phyloP scores from a whole-genome alignment of 2,329 filamentous ascomycete genomes.

The Septoria linicola region DNA sequence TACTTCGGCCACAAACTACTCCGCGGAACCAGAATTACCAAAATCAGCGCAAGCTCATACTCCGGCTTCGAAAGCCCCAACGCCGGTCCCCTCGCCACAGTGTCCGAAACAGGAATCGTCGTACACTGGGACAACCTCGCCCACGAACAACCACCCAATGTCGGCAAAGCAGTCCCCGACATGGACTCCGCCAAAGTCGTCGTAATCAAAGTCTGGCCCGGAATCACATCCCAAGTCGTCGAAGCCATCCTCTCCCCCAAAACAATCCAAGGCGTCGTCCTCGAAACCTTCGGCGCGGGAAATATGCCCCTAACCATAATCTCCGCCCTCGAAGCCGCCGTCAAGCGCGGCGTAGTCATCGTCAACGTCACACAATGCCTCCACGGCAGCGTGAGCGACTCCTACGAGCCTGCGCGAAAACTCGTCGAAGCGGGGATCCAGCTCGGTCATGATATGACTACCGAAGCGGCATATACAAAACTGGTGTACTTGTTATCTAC shows the following conservation, averaged over 20 bases:
- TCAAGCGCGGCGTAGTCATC: conserved; percentile 76
- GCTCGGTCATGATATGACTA: conserved; percentile 84
- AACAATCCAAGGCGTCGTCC: conserved; percentile 71
- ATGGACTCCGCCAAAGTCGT: conserved; percentile 85
- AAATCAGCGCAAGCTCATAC: conserved; percentile 82
- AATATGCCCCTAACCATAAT: conserved; percentile 84
- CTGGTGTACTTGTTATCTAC: conserved; percentile 73
- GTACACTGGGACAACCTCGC: conserved; percentile 29
- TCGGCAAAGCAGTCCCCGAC: conserved; percentile 41
- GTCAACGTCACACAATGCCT: conserved; percentile 88
- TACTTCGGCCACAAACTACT: conserved; percentile 93
- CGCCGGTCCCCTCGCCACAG: conserved; percentile 73
- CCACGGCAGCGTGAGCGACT: conserved; percentile 40
- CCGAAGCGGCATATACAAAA: conserved; percentile 87
- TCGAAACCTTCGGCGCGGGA: conserved; percentile 91
- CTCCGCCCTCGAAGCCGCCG: conserved; percentile 63
- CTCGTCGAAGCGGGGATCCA: conserved; percentile 83
- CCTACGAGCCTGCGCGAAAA: conserved; percentile 54
- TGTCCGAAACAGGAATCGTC: conserved; percentile 58
- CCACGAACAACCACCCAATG: conserved; percentile 52
- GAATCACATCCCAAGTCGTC: conserved; percentile 86
- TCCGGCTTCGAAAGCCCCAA: conserved; percentile 90
- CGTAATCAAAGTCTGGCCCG: conserved; percentile 85
- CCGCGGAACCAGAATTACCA: conserved; percentile 83
- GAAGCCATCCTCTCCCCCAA: conserved; percentile 76